Percentiles rank a stretch among this genome's conserved stretches.
Conservation (phyloP, 2,329 filamentous ascomycete genomes). For the Exophiala calicioides region DNA sequence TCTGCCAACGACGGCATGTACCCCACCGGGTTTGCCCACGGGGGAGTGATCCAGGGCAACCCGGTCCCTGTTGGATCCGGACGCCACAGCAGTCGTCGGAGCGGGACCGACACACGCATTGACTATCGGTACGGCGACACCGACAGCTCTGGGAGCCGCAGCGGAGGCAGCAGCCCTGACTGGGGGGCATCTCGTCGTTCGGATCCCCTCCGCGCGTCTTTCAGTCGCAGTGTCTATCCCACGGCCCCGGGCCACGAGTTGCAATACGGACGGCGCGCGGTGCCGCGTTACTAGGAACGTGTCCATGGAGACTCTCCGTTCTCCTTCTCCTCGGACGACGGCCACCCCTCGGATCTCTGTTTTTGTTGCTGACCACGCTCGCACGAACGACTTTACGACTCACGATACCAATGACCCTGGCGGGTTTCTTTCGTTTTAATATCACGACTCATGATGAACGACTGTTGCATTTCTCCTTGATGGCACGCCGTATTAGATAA, state of each 20-base stretch:
- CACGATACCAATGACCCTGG: slow-evolving; percentile 15
- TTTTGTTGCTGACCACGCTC: not conserved
- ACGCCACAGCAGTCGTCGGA: slow-evolving; percentile 44
- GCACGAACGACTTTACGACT: slow-evolving; percentile 18
- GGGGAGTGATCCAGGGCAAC: slow-evolving; percentile 59
- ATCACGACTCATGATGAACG: slow-evolving; percentile 18
- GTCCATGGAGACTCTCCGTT: no score
- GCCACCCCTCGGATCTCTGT: not conserved
- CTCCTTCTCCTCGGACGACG: not conserved
- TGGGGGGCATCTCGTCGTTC: slow-evolving; percentile 24
- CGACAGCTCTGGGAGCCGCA: slow-evolving; percentile 26
- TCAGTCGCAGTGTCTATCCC: slow-evolving; percentile 19
- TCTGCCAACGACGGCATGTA: slow-evolving; percentile 94
- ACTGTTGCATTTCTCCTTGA: slow-evolving; percentile 13
- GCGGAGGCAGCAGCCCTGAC: slow-evolving; percentile 30
- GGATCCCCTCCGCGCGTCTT: slow-evolving; percentile 10
- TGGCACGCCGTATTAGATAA: slow-evolving; percentile 20
- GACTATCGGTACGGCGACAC: slow-evolving; percentile 32
- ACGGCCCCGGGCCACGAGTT: slow-evolving; percentile 13
- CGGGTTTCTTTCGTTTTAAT: slow-evolving; percentile 6
- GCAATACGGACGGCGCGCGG: slow-evolving; percentile 12
- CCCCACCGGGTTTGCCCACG: slow-evolving; percentile 57
- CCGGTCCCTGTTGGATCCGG: slow-evolving; percentile 66
- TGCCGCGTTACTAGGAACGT: slow-evolving; percentile 21
- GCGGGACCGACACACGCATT: slow-evolving; percentile 57